These are phyloP conservation scores for Arachnopeziza araneosa DNA, from an alignment of 2,329 filamentous ascomycete genomes.

Conservation along the genomic window DNA sequence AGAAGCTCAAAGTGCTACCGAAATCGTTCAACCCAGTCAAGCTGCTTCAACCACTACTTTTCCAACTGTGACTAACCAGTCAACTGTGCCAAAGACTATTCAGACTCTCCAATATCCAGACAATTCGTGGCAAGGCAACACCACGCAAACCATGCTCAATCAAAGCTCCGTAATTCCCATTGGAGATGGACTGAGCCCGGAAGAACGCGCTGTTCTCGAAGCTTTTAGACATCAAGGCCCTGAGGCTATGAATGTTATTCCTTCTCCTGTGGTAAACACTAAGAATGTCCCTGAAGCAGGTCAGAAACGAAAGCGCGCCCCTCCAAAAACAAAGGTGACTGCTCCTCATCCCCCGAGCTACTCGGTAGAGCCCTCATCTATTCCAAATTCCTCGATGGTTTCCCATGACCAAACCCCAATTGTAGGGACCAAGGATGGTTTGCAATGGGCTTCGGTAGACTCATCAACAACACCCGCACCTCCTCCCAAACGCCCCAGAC, in stretches of 20 bases:
- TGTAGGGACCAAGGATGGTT: constrained; percentile 18
- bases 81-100: constrained; percentile 32
- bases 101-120: constrained; percentile 15
- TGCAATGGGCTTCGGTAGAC: constrained; percentile 26
- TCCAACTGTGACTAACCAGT: constrained; percentile 9
- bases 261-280: constrained; percentile 16
- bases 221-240: constrained; percentile 26
- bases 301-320: constrained; percentile 24
- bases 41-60: neutral
- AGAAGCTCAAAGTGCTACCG: constrained; percentile 10
- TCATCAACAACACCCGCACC: constrained; percentile 16
- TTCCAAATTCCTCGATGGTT: constrained; percentile 2
- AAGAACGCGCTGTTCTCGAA: constrained; percentile 30
- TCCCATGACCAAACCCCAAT: constrained; percentile 13
- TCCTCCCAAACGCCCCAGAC: constrained; percentile 36
- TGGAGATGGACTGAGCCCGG: constrained; percentile 27
- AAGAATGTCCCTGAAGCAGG: constrained; percentile 15
- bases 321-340: constrained; percentile 22
- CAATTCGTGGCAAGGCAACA: constrained; percentile 22
- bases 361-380: constrained; percentile 7
- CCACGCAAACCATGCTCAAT: constrained; percentile 9
- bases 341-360: constrained; percentile 9
- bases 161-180: constrained; percentile 7
- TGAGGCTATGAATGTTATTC: constrained; percentile 14
- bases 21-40: constrained; percentile 11